Evolutionary conservation across 768 basidiomycete species (phyloP).

Genomic region (Pleurotus tuber-regium): DNA sequence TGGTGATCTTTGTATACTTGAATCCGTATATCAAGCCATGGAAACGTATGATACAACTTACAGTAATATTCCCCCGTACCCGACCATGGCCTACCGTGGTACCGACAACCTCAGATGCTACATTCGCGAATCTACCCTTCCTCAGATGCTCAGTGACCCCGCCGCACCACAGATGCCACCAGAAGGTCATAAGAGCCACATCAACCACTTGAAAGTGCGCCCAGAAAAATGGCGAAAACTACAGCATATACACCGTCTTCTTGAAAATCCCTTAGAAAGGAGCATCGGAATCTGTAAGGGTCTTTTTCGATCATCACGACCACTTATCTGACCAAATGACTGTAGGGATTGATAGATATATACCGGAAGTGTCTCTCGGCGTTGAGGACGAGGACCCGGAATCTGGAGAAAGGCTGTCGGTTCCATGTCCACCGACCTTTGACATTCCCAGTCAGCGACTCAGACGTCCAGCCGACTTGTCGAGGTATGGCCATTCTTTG

Average conservation of each 20-base stretch:
- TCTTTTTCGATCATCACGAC: slow-evolving; percentile 5
- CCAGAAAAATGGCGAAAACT: slow-evolving; percentile 51
- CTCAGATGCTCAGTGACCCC: slow-evolving; percentile 32
- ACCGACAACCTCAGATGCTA: slow-evolving; percentile 45
- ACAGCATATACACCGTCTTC: slow-evolving; percentile 41
- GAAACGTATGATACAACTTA: not conserved
- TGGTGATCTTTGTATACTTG: not conserved
- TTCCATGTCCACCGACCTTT: slow-evolving; percentile 40
- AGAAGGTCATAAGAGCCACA: slow-evolving; percentile 43
- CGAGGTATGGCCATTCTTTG: slow-evolving; percentile 30
- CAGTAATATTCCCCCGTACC: not conserved
- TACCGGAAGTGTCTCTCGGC: slow-evolving; percentile 33
- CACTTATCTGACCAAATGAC: slow-evolving; percentile 13
- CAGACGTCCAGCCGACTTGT: slow-evolving; percentile 37
- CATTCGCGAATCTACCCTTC: slow-evolving; percentile 44
- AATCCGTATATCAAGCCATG: not conserved
- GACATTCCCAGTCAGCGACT: slow-evolving; percentile 31
- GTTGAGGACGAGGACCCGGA: slow-evolving; percentile 34
- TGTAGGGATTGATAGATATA: slow-evolving; percentile 36
- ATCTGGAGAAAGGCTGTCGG: slow-evolving; percentile 38
- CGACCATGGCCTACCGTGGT: slow-evolving; percentile 27
- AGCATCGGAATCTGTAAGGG: slow-evolving; percentile 37
- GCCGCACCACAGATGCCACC: slow-evolving; percentile 32
- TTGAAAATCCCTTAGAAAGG: slow-evolving; percentile 26
- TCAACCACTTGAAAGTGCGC: slow-evolving; percentile 39